phyloP scores from a whole-genome alignment of 352 stramenopile genomes.

The Elongisporangium anandrum region DNA sequence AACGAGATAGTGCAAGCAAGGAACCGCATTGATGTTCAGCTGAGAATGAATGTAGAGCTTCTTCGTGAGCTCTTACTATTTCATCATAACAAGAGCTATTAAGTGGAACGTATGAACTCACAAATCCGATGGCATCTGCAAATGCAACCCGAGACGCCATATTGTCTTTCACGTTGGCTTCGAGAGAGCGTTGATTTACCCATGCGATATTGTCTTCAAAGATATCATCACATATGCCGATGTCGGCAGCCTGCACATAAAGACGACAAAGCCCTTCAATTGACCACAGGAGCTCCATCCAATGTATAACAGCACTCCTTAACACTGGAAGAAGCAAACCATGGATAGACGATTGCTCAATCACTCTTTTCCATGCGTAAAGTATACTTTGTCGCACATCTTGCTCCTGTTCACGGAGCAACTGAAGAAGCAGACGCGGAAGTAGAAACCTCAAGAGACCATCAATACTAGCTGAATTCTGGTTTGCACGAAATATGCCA shows the following conservation, averaged over 20 bases:
- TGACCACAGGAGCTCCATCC: slow-evolving; percentile 56
- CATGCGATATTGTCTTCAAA: neutral
- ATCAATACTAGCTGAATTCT: neutral
- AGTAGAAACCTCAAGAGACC: slow-evolving; percentile 20
- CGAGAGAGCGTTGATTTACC: neutral
- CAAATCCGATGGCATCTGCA: slow-evolving; percentile 51
- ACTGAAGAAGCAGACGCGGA: slow-evolving; percentile 57
- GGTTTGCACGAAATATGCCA: slow-evolving; percentile 1
- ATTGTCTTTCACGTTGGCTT: slow-evolving; percentile 12
- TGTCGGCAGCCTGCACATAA: slow-evolving; percentile 14
- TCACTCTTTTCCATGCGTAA: slow-evolving; percentile 32
- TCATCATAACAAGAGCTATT: slow-evolving; percentile 8
- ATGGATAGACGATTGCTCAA: slow-evolving; percentile 18
- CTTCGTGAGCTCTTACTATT: slow-evolving; percentile 16
- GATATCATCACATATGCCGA: neutral
- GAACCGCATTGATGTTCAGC: slow-evolving; percentile 60
- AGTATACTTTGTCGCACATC: slow-evolving; percentile 22
- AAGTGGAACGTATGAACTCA: slow-evolving; percentile 26
- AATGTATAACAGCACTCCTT: slow-evolving; percentile 16
- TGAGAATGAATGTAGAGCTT: slow-evolving; percentile 28
- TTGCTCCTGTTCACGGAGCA: slow-evolving; percentile 42
- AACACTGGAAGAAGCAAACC: slow-evolving; percentile 18
- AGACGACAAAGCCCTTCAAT: slow-evolving; percentile 21
- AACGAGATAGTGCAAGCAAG: slow-evolving; percentile 46
- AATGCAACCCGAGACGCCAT: slow-evolving; percentile 40